phyloP scores from a whole-genome alignment of 352 stramenopile genomes.

The Phytophthora melonis region DNA sequence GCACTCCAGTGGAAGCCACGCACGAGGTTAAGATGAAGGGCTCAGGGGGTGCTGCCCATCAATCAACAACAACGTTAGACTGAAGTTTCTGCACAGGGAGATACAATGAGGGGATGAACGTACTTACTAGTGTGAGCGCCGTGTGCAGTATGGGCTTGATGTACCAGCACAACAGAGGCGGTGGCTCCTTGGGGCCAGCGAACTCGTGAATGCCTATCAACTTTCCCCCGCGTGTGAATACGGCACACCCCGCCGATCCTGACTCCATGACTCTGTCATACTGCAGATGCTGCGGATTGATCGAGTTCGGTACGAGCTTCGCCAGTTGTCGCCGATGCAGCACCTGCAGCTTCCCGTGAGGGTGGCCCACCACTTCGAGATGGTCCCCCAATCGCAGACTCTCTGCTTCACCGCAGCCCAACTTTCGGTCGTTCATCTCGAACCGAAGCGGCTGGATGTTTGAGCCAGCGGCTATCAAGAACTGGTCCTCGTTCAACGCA shows the following conservation, averaged over 20 bases:
- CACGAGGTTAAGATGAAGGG: conserved; percentile 66
- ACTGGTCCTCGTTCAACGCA: conserved; percentile 64
- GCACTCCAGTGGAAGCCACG: conserved; percentile 48
- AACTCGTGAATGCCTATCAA: conserved; percentile 65
- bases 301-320: conserved; percentile 58
- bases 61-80: not conserved
- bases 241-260: conserved; percentile 43
- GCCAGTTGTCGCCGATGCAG: conserved; percentile 48
- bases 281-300: conserved; percentile 59
- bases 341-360: conserved; percentile 64
- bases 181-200: conserved; percentile 42
- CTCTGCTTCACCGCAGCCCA: conserved; percentile 51
- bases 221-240: conserved; percentile 71
- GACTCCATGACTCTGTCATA: conserved; percentile 58
- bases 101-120: conserved; percentile 32
- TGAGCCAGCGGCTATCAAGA: conserved; percentile 46
- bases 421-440: conserved; percentile 66
- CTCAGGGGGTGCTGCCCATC: conserved; percentile 51
- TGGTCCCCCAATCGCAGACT: conserved; percentile 32
- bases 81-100: not conserved
- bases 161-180: conserved; percentile 51
- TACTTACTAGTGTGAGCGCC: conserved; percentile 66
- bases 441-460: conserved; percentile 61
- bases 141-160: conserved; percentile 66
- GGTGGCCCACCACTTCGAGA: conserved; percentile 69